These are phyloP conservation scores for Mortierella alpina DNA, from an alignment of 192 early-diverging fungal genomes.

Conservation along the genomic window DNA sequence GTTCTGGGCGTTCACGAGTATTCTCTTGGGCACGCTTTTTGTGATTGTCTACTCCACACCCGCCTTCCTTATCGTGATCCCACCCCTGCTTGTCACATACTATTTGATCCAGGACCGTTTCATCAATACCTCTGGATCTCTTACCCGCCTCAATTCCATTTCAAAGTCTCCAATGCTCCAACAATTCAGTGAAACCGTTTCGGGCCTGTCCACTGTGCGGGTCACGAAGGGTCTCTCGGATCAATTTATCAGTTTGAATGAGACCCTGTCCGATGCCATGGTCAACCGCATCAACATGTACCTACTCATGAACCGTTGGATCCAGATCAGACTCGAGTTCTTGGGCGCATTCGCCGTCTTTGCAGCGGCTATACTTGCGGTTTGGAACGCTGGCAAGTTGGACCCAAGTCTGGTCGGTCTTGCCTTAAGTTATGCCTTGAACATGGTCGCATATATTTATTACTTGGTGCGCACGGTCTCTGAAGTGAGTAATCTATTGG, in stretches of 20 bases:
- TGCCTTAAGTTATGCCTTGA: slow-evolving; percentile 80
- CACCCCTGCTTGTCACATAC: slow-evolving; percentile 61
- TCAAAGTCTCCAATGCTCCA: slow-evolving; percentile 82
- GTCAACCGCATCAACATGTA: background rate
- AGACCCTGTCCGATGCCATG: background rate
- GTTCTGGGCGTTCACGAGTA: slow-evolving; percentile 40
- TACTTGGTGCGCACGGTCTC: slow-evolving; percentile 77
- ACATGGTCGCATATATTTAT: slow-evolving; percentile 75
- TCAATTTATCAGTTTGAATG: slow-evolving; percentile 8
- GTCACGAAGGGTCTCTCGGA: slow-evolving; percentile 67
- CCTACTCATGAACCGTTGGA: slow-evolving; percentile 77
- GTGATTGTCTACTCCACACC: slow-evolving; percentile 56
- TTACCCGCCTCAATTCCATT: slow-evolving; percentile 84
- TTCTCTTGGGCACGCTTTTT: slow-evolving; percentile 40
- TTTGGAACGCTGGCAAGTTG: slow-evolving; percentile 62
- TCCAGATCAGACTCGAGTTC: slow-evolving; percentile 58
- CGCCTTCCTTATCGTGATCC: slow-evolving; percentile 50
- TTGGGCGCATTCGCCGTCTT: slow-evolving; percentile 78
- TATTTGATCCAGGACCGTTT: slow-evolving; percentile 67
- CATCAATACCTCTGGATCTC: slow-evolving; percentile 73
- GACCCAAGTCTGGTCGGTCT: slow-evolving; percentile 79
- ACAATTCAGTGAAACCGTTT: slow-evolving; percentile 68
- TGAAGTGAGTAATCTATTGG: slow-evolving; percentile 79
- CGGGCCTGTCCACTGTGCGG: slow-evolving; percentile 69
- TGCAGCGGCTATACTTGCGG: slow-evolving; percentile 76